Evolutionary conservation across 768 basidiomycete genomes (phyloP), one percentile per base, ranked within the genome.

Genomic region (Leucogyrophana mollusca): DNA sequence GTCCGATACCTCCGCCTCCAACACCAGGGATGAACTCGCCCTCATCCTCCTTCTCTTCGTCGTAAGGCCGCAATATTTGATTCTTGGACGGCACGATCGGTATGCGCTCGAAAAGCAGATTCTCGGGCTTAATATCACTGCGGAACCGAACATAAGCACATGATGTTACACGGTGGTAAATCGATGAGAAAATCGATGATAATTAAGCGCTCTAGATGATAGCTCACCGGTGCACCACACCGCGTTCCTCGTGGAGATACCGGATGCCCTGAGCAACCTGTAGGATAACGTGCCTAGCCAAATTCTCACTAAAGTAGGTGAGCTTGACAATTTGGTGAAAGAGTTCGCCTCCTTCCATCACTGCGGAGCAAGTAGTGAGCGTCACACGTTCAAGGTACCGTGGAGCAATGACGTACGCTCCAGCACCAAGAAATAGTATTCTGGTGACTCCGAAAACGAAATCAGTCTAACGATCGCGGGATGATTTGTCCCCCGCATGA

Each of bases 291-390:
- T 98, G 96, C 9, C 94, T 85, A 4, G 96, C 80, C n/a, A 99
- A 85, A 47, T 88, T 90, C 69, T 99, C 96, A 65, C 89, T 92
- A 65, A 99, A 99, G 69, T 98, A 99, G 3, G 96, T 99, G 51
- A 98, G 80, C 65, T 96, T 98, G 69, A 99, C 96, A 62, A 97
- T 97, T 64, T 96, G 94, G 62, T 97, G 94, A 74, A 99, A 99
- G 2, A 99, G 76, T 66, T 99, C 96, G 50, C 96, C 96, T 48
- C 96, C 96, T 62, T 88, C 90, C 93, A 97, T 90, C 37, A 98
- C 91, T 95, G 51, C 38, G 30, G 44, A 43, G 43, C 10, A 18
- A 34, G 27, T 37, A 50, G 38, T 58, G 20, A 59, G 51, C 43
- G 42, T 43, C 37, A 43, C 36, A 40, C n/a, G 24, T 5, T 8